Evolutionary conservation across 2,329 filamentous ascomycete species (phyloP), one percentile per base, ranked within the genome.

Genomic region (Aspergillus phoenicis): DNA sequence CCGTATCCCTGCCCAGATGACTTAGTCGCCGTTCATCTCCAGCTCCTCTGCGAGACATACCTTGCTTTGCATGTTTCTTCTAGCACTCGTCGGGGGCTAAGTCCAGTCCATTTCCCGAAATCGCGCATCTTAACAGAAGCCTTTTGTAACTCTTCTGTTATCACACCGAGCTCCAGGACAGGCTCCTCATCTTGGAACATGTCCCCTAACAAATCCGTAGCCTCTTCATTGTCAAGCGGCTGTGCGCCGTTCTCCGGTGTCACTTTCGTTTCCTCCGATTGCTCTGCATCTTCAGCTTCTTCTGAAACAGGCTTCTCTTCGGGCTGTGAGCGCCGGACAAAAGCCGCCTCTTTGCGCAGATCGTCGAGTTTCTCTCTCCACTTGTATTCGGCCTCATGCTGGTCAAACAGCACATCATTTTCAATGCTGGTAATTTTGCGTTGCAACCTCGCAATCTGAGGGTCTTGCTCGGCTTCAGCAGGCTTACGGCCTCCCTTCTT

Each of bases 41-140:
- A 58, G 47, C 15, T 15, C 13, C 22, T 10, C 33, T 30, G 38
- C 53, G 57, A 39, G 62, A 56, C 62, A 66, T 70, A 90, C 89
- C 89, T 89, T 64, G 92, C 86, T 68, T 90, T 89, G 73, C 93
- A 96, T n/a, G 91, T 86, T 74, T 97, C 93, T 74, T 97, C 93
- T 11, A 98, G 78, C 28, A 91, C 83, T 65, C 90, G 85, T 63
- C 87, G 85, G 15, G 94, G 93, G 67, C 81, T 90, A 30, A 96
- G 77, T 7, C 94, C 93, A 13, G 85, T 85, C 81, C 87, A 88
- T 74, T 91, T 92, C 1, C 91, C 93, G 81, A 98, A 97, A 69
- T 97, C 90, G 47, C 91, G 84, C 52, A 96, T 84, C 1, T 81
- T 83, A 4, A 92, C 76, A 53, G 64, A 52, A 41, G 62, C 59